A percentile compares a stretch with the other conserved stretches of the same genome.
These are phyloP conservation scores for Microbotryum intermedium DNA, from an alignment of 1,284 basidiomycete genomes.

Conservation along the genomic window DNA sequence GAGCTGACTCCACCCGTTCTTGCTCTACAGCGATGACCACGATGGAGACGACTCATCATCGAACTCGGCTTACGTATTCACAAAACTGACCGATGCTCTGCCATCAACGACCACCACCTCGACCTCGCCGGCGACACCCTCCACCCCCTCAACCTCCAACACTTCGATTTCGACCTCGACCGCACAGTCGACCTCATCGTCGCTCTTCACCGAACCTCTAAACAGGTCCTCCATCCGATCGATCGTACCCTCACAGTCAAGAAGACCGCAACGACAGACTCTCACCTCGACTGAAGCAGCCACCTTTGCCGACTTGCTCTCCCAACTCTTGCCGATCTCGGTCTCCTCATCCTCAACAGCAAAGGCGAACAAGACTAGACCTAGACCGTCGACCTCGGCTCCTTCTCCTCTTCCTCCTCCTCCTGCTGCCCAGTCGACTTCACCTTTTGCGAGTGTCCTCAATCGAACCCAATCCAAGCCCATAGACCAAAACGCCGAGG, in stretches of 20 bases:
- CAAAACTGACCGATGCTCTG: too few relatives aligned
- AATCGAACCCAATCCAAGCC: neutral
- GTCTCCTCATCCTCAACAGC: too few relatives aligned
- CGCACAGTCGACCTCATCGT: neutral
- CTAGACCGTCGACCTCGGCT: too few relatives aligned
- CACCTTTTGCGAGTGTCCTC: neutral
- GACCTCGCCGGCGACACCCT: neutral
- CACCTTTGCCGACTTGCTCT: slow-evolving; percentile 24
- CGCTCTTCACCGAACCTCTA: neutral
- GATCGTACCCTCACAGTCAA: neutral
- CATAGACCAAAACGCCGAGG: neutral
- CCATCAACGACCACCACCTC: too few relatives aligned
- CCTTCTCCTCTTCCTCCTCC: too few relatives aligned
- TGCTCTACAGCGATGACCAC: too few relatives aligned
- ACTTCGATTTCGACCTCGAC: neutral
- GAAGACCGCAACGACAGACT: slow-evolving; percentile 13
- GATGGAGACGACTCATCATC: too few relatives aligned
- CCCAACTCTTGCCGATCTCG: slow-evolving; percentile 16
- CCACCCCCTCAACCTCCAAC: slow-evolving; percentile 1
- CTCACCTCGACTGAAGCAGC: slow-evolving; percentile 15
- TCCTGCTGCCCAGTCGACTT: too few relatives aligned
- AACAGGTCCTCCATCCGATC: neutral
- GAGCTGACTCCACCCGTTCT: too few relatives aligned
- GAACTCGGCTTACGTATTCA: too few relatives aligned
- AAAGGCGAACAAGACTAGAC: too few relatives aligned